Evolutionary conservation across 2,329 filamentous ascomycete species (phyloP).

Genomic region (Cladosporium phlei): DNA sequence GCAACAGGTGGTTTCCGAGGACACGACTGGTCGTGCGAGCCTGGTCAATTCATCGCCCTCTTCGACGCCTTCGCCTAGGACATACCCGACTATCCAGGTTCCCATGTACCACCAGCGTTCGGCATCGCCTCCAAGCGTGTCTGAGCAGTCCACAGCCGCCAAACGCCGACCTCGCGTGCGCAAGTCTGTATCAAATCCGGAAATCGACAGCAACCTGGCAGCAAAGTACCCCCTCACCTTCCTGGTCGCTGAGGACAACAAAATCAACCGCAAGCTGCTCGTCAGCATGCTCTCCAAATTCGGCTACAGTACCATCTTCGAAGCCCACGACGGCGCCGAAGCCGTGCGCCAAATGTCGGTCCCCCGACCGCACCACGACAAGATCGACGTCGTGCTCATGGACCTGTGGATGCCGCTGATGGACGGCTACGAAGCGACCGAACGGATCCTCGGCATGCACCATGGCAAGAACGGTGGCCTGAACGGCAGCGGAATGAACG

Average conservation of each 20-base stretch:
- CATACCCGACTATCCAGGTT: conserved; percentile 10
- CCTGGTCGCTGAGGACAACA: conserved; percentile 68
- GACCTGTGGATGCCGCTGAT: conserved; percentile 73
- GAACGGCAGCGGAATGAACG: background rate
- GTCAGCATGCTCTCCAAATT: conserved; percentile 63
- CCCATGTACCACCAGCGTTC: background rate
- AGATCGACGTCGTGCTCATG: conserved; percentile 64
- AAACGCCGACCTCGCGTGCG: conserved; percentile 17
- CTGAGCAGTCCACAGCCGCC: background rate
- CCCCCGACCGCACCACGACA: conserved; percentile 24
- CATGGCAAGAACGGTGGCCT: background rate
- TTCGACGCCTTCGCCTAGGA: conserved; percentile 16
- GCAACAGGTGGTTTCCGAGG: conserved; percentile 18
- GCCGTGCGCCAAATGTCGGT: conserved; percentile 56
- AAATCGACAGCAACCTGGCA: conserved; percentile 54
- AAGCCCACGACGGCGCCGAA: conserved; percentile 65
- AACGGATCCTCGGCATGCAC: conserved; percentile 55
- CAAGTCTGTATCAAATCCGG: conserved; percentile 26
- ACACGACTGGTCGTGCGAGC: background rate
- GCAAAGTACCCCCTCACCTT: conserved; percentile 60
- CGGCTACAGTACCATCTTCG: conserved; percentile 58
- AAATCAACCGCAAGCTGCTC: conserved; percentile 64
- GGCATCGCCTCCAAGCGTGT: conserved; percentile 4
- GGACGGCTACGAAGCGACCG: conserved; percentile 66
- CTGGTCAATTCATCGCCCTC: conserved; percentile 13